Conservation (phyloP, 2,329 filamentous ascomycete species). For the Diaporthe eres region DNA sequence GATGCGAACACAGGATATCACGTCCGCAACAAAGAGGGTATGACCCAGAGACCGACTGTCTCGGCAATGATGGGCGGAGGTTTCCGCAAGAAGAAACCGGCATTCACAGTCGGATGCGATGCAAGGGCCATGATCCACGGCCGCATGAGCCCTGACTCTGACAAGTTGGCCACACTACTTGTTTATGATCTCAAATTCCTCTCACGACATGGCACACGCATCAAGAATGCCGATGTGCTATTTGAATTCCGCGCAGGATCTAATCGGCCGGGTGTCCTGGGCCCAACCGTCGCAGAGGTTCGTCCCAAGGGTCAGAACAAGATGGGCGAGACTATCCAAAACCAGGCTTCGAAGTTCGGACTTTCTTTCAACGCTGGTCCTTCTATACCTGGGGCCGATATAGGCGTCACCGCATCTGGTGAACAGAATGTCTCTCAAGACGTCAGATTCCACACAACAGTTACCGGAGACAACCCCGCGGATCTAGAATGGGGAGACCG, state of each 20-base stretch:
- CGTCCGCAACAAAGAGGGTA: slow-evolving; percentile 8
- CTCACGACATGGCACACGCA: slow-evolving; percentile 11
- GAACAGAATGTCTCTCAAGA: slow-evolving; percentile 3
- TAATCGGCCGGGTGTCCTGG: neutral
- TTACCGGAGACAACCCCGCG: slow-evolving; percentile 4
- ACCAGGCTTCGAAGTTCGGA: neutral
- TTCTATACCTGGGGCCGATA: neutral
- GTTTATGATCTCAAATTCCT: slow-evolving; percentile 22
- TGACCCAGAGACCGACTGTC: neutral
- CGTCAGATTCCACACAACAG: neutral
- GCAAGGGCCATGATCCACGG: slow-evolving; percentile 23
- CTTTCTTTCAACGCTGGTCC: slow-evolving; percentile 16
- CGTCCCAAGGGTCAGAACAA: slow-evolving; percentile 1
- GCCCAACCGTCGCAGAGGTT: neutral
- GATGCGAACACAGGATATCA: slow-evolving; percentile 12
- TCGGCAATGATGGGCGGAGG: neutral
- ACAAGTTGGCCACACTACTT: slow-evolving; percentile 9
- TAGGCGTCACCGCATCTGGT: neutral
- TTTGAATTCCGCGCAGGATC: slow-evolving; percentile 13
- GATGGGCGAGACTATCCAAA: slow-evolving; percentile 24
- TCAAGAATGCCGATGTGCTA: slow-evolving; percentile 11
- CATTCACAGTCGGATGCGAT: slow-evolving; percentile 15
- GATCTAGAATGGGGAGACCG: slow-evolving; percentile 20
- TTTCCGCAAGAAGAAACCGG: slow-evolving; percentile 9
- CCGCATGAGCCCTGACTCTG: neutral